Evolutionary conservation across 169 alveolate genomes (phyloP), one percentile per base, ranked within the genome.

Genomic region (Eimeria brunetti): DNA sequence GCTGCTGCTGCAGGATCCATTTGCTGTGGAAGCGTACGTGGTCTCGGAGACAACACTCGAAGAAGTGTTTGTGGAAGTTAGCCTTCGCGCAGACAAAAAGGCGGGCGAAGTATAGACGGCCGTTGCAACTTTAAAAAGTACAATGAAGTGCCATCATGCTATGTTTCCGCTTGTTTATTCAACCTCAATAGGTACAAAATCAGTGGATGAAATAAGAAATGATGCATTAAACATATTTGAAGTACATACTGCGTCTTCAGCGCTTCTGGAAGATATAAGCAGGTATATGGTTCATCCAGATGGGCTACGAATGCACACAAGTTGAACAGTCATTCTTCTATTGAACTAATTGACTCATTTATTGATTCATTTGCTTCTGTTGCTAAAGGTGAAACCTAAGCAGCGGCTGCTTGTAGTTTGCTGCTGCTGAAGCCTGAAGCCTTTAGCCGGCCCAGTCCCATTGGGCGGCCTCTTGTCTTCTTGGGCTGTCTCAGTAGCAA

Each of bases 51-150:
- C 92, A 9, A 86, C 92, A 36, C 64, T 86, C 3, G 92, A 86
- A 41, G 92, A 86, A 86, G 92, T 86, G 38, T 86, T 86, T 30
- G 92, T 86, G 24, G 81, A 58, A 86, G 92, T 86, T 38, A 86
- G 81, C 67, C 92, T 58, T 0, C 81, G 58, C 12, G 92, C 92
- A 2, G 92, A 86, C 30, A 14, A 46, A 46, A 51, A 30, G 11
- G n/a, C 46, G 41, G 64, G 46, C 44, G 67, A 18, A 44, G 9
- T 51, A 18, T 73, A 73, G 20, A 20, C 0, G 83, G 36, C n/a
- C 12, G 30, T 14, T 0, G 2, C 3, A 6, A 27, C 53, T 30
- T 30, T 33, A 36, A 2, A 38, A 33, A 53, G 33, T 20, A 0
- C 53, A 16, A 30, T 73, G 56, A 73, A 6, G 56, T 38, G 41